Conservation (phyloP, 2,329 filamentous ascomycete genomes). For the Claviceps lovelessii region DNA sequence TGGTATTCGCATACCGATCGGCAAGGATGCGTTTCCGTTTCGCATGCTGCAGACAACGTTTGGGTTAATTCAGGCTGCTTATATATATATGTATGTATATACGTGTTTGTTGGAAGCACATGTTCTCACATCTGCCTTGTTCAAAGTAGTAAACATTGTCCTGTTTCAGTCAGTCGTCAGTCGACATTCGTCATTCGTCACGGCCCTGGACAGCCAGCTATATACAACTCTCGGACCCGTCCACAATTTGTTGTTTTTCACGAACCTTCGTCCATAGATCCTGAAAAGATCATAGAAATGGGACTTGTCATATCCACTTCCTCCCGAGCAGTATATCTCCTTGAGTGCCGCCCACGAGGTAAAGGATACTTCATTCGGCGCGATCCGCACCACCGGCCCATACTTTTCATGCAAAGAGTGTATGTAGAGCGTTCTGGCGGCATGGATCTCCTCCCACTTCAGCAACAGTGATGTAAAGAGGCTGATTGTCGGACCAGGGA, state of each 20-base stretch:
- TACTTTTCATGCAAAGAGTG: constrained; percentile 33
- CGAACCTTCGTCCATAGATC: constrained; percentile 40
- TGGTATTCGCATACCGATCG: constrained; percentile 55
- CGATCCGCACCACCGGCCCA: constrained; percentile 31
- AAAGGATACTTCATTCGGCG: constrained; percentile 33
- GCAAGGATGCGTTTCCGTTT: constrained; percentile 49
- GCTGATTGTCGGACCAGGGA: constrained; percentile 36
- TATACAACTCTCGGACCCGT: neutral
- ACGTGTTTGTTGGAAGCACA: neutral
- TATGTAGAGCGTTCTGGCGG: constrained; percentile 38
- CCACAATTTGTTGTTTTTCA: neutral
- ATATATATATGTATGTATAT: neutral
- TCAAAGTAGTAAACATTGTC: constrained; percentile 46
- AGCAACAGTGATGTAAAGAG: constrained; percentile 36
- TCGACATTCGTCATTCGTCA: neutral
- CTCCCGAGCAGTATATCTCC: constrained; percentile 41
- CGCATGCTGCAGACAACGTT: constrained; percentile 33
- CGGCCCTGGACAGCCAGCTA: neutral
- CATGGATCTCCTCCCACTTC: constrained; percentile 42
- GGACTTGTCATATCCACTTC: constrained; percentile 51
- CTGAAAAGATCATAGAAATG: constrained; percentile 49
- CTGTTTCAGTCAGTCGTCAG: constrained; percentile 14
- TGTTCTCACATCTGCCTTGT: constrained; percentile 34
- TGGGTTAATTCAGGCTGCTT: neutral
- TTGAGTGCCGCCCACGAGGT: constrained; percentile 21